Percentiles rank a stretch among this genome's conserved stretches.
Evolutionary conservation across 306 rosid species (phyloP).

Genomic region (Quercus berberidifolia): DNA sequence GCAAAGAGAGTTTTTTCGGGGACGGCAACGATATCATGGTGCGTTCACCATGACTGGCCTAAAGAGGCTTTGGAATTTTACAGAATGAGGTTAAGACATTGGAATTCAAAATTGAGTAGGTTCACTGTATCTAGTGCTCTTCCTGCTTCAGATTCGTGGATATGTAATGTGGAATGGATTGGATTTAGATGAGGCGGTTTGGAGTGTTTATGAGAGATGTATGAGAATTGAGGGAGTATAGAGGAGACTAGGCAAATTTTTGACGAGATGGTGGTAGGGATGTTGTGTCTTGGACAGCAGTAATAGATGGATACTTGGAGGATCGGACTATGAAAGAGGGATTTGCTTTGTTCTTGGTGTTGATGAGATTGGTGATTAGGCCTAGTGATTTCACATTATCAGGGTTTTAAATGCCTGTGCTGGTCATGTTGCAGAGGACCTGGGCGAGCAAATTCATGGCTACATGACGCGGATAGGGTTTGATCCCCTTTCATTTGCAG

Average conservation of each 20-base stretch:
- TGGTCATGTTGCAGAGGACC: constrained; percentile 45
- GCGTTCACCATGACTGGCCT: constrained; percentile 33
- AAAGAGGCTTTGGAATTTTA: constrained; percentile 59
- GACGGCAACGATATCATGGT: constrained; percentile 57
- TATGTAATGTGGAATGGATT: constrained; percentile 41
- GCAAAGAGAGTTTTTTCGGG: constrained; percentile 61
- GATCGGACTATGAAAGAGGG: no score
- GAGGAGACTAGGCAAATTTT: constrained; percentile 38
- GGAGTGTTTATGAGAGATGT: constrained; percentile 57
- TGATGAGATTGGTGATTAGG: no score
- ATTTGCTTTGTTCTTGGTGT: no score
- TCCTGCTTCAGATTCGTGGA: constrained; percentile 59
- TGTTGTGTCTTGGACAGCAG: no score
- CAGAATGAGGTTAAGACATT: constrained; percentile 44
- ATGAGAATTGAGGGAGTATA: constrained; percentile 68
- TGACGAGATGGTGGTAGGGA: no score
- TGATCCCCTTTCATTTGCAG: neutral
- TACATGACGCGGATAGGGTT: constrained; percentile 56
- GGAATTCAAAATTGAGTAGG: constrained; percentile 39
- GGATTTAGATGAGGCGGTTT: constrained; percentile 55
- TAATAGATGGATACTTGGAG: no score
- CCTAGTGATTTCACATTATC: constrained; percentile 35
- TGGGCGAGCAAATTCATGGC: constrained; percentile 61
- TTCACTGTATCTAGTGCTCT: constrained; percentile 52
- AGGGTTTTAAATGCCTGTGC: constrained; percentile 71